phyloP scores from a whole-genome alignment of 768 basidiomycete genomes.

The Russula olivacea region DNA sequence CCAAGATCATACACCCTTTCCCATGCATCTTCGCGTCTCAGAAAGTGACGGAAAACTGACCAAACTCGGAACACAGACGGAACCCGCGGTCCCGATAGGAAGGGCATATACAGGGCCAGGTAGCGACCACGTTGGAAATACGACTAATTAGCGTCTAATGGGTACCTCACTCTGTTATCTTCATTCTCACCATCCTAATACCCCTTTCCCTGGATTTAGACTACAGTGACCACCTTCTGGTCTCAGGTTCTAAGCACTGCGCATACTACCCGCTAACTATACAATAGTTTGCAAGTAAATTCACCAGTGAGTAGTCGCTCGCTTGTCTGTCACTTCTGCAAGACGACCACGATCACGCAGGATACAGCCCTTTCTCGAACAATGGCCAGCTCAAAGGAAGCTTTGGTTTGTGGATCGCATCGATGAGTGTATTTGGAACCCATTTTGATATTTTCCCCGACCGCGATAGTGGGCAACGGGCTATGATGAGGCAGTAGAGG shows the following conservation, averaged over 20 bases:
- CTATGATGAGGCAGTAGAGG: conserved; percentile 78
- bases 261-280: neutral
- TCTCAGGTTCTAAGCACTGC: neutral
- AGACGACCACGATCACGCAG: neutral
- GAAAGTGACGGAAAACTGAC: too few relatives aligned
- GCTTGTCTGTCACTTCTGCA: neutral
- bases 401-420: conserved; percentile 9
- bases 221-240: too few relatives aligned
- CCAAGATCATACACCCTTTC: too few relatives aligned
- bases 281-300: neutral
- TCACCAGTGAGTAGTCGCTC: neutral
- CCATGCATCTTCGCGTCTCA: too few relatives aligned
- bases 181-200: too few relatives aligned
- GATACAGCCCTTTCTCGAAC: neutral
- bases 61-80: too few relatives aligned
- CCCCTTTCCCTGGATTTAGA: too few relatives aligned
- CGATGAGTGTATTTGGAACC: neutral
- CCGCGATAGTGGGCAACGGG: conserved; percentile 45
- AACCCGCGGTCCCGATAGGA: too few relatives aligned
- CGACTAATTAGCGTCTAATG: too few relatives aligned
- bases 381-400: conserved; percentile 17
- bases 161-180: too few relatives aligned
- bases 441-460: neutral
- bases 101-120: too few relatives aligned
- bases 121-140: too few relatives aligned